phyloP scores from a whole-genome alignment of 257 asterid species.

The Plantago elongata region DNA sequence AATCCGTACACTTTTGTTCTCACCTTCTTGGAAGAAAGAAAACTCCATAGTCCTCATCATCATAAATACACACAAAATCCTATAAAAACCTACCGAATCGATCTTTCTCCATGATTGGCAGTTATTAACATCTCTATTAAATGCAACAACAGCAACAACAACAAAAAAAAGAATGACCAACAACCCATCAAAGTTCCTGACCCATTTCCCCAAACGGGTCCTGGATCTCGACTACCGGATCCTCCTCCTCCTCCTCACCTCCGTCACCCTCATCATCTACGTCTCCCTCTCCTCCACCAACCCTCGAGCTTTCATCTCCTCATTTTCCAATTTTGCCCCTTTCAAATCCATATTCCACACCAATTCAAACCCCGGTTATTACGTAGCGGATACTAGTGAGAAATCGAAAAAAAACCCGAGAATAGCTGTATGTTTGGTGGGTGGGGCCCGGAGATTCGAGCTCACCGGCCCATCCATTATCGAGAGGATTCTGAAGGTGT shows the following conservation, averaged over 20 bases:
- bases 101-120: too few relatives aligned
- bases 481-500: slow-evolving; percentile 50
- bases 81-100: too few relatives aligned
- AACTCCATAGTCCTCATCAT: neutral
- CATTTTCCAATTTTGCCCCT: slow-evolving; percentile 36
- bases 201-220: slow-evolving; percentile 39
- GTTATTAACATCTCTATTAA: neutral
- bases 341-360: slow-evolving; percentile 42
- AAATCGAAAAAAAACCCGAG: slow-evolving; percentile 32
- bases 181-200: slow-evolving; percentile 38
- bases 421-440: slow-evolving; percentile 92
- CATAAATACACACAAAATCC: too few relatives aligned
- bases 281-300: slow-evolving; percentile 42
- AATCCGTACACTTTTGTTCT: neutral
- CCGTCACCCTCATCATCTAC: slow-evolving; percentile 45
- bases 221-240: slow-evolving; percentile 62
- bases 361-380: neutral
- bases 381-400: neutral
- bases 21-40: slow-evolving; percentile 7
- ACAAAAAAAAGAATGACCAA: slow-evolving; percentile 20
- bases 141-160: neutral
- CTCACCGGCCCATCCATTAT: slow-evolving; percentile 89
- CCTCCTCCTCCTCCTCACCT: slow-evolving; percentile 43
- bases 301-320: slow-evolving; percentile 21
- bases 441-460: slow-evolving; percentile 97